Evolutionary conservation across 805 yeast genomes (phyloP), one percentile per base, ranked within the genome.

Genomic region (Candida yuanshanica): DNA sequence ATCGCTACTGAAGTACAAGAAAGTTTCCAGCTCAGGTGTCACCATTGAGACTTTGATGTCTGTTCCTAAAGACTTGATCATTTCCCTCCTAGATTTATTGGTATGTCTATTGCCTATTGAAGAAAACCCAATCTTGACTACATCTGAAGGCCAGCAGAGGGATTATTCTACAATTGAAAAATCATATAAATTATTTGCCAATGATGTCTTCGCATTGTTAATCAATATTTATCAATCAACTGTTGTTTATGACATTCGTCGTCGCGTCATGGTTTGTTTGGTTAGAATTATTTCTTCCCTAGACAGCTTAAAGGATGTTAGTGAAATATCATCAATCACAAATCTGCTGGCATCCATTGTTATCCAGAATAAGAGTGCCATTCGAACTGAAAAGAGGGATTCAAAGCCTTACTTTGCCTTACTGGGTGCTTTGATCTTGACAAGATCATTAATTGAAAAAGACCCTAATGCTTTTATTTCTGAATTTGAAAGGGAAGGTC

Each of bases 21-120:
- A 72, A 42, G 45, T 21, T 11, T 5, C 34, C 11, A 5, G 55
- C 64, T n/a, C 22, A 7, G 55, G 45, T 1, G 56, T 77, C 1
- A 66, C 87, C 5, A 75, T 82, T 35, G 95, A 85, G 52, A 75
- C 86, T 0, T 60, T 88, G 31, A 81, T 86, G 78, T 75, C 81
- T 40, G 75, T 80, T 2, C 89, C 91, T 0, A 82, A 79, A 49
- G 83, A 79, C n/a, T 56, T 84, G 22, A 59, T 83, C 16, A 49
- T 74, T 2, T 66, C 76, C 12, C 66, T 81, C 16, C 60, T 86
- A 16, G 70, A 73, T 32, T 64, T 87, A 37, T 62, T 83, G 6
- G 72, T 77, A 2, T 66, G 74, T 24, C 47, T 85, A 2, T 59
- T 87, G 16, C 95, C 95, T 1, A 58, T 60, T 10, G 66, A 40